Conservation (phyloP, 352 stramenopile genomes). For the Plasmopara viticola region DNA sequence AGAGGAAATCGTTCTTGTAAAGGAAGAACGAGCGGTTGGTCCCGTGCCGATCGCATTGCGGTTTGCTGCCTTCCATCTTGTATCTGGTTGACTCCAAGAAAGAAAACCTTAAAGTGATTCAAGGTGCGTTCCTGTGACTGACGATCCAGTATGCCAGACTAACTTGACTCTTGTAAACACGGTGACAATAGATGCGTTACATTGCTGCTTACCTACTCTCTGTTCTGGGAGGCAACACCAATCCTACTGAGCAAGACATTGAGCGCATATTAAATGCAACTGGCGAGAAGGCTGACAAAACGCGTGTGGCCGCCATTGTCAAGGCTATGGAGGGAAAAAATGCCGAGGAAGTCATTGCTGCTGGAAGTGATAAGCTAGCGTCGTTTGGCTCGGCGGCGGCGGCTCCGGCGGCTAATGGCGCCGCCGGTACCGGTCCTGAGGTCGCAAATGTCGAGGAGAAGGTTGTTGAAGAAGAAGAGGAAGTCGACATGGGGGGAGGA, state of each 20-base stretch:
- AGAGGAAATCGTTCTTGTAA: conserved; percentile 28
- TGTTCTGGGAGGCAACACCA: conserved; percentile 90
- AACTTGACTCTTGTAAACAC: conserved; percentile 10
- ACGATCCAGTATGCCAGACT: background rate
- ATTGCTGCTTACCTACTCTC: conserved; percentile 95
- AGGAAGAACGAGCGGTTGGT: conserved; percentile 43
- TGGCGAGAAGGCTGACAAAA: conserved; percentile 83
- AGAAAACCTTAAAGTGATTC: conserved; percentile 89
- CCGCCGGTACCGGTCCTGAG: conserved; percentile 37
- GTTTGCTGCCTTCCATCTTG: conserved; percentile 52
- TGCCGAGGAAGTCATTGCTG: conserved; percentile 78
- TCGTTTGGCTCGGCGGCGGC: conserved; percentile 65
- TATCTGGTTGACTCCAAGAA: conserved; percentile 84
- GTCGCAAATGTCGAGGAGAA: conserved; percentile 58
- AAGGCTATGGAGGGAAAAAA: conserved; percentile 79
- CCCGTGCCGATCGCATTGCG: conserved; percentile 17
- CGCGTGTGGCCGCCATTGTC: conserved; percentile 62
- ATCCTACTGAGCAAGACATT: conserved; percentile 87
- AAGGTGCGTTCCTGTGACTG: conserved; percentile 44
- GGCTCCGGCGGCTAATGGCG: conserved; percentile 44
- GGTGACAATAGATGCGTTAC: conserved; percentile 89
- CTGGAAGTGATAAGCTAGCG: conserved; percentile 73
- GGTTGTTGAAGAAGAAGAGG: conserved; percentile 77
- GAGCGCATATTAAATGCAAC: conserved; percentile 88
- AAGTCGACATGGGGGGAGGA: conserved; percentile 78